Evolutionary conservation across 345 rosid genomes (phyloP), one percentile per base, ranked within the genome.

Genomic region (Theobroma cacao): DNA sequence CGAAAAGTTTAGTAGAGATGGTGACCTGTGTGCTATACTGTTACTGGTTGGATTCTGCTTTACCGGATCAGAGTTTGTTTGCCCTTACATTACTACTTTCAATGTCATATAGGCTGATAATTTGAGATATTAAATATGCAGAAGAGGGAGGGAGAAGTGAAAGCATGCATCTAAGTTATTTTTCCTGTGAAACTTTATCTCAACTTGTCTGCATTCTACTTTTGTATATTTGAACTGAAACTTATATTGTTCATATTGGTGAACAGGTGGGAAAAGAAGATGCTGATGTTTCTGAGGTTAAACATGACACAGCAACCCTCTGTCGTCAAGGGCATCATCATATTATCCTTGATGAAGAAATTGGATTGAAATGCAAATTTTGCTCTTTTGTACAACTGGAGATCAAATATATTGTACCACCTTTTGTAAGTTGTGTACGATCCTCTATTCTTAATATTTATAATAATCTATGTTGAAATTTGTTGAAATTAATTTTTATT

Each of bases 301-400:
- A 50, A 50, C 75, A 20, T 30, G 43, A 48, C 75, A 31, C 1
- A 31, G 10, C 55, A 52, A 53, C 38, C 24, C 77, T 17, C n/a
- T 89, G 94, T 80, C 10, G 24, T 38, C 86, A 45, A 22, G 92
- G 88, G 80, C 74, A 75, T 3, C 97, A 90, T 81, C 67, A 81
- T 2, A 52, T 86, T 24, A 45, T 86, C 14, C 85, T 87, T 50
- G 88, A 92, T 66, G 92, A 90, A 22, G 91, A 90, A 70, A 77
- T 87, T 48, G 97, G 97, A 34, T 20, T 87, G 62, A 65, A 31
- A 33, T 92, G 97, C 87, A 59, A 69, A 78, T 61, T 67, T 47
- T 92, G 94, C 78, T 66, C 77, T 26, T 71, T 66, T 73, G 87
- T 92, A 6, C 14, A 74, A 8, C 26, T 78, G 40, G 96, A 91